Percentiles rank a stretch among this genome's conserved stretches.
These are phyloP conservation scores for Sporothrix curviconia DNA, from an alignment of 2,329 filamentous ascomycete genomes.

Conservation along the genomic window DNA sequence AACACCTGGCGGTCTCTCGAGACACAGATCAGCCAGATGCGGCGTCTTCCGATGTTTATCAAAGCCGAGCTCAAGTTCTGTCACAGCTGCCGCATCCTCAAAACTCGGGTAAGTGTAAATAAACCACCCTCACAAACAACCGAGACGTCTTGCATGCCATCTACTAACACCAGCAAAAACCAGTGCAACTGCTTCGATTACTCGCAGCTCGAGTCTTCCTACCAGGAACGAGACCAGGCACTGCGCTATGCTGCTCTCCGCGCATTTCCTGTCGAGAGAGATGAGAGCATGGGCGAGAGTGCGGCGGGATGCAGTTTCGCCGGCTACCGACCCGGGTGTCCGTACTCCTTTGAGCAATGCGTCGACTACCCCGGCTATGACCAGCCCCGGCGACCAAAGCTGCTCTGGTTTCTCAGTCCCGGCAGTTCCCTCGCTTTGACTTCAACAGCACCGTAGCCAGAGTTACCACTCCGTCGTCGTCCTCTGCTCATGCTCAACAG, in stretches of 20 bases:
- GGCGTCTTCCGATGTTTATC: constrained; percentile 17
- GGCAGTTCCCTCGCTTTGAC: neutral
- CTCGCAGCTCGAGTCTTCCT: constrained; percentile 11
- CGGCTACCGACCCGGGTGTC: neutral
- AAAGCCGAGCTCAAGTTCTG: constrained; percentile 14
- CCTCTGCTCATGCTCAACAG: neutral
- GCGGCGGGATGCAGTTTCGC: neutral
- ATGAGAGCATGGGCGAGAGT: neutral
- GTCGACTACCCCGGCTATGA: neutral
- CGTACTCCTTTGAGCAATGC: neutral
- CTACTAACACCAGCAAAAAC: neutral
- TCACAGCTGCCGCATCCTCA: constrained; percentile 16
- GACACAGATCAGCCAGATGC: constrained; percentile 12
- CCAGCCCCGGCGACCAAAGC: too few relatives aligned
- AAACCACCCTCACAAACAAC: too few relatives aligned
- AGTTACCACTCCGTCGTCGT: neutral
- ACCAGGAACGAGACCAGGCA: constrained; percentile 4
- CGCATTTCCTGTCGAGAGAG: neutral
- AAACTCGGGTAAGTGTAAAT: constrained; percentile 2
- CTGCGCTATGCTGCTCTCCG: constrained; percentile 9
- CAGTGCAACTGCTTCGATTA: constrained; percentile 21
- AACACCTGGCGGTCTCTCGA: constrained; percentile 19
- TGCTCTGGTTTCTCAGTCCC: too few relatives aligned
- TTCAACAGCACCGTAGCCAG: neutral
- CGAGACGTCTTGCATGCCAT: too few relatives aligned